phyloP scores from a whole-genome alignment of 2,329 filamentous ascomycete genomes.

The Paecilomyces sp. region DNA sequence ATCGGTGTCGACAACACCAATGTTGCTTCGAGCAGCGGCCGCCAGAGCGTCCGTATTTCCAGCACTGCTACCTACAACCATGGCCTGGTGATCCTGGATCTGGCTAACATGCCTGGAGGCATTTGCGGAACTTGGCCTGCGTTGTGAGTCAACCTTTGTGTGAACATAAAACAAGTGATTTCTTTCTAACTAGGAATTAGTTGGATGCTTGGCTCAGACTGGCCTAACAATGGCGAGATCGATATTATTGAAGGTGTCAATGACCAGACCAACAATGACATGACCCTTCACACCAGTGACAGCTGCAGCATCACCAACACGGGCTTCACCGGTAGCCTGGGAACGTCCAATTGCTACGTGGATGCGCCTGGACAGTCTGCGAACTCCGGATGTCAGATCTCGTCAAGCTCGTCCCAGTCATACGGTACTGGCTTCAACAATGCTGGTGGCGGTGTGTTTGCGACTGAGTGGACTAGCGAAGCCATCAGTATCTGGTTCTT shows the following conservation, averaged over 20 bases:
- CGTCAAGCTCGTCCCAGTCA: conserved; percentile 41
- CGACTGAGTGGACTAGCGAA: conserved; percentile 66
- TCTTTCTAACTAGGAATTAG: conserved; percentile 15
- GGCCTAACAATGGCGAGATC: conserved; percentile 67
- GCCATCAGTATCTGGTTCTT: conserved; percentile 81
- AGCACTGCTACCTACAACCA: conserved; percentile 58
- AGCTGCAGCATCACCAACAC: conserved; percentile 52
- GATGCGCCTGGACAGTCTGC: conserved; percentile 34
- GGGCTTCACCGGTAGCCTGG: conserved; percentile 40
- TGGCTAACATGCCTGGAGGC: conserved; percentile 65
- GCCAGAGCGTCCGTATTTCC: conserved; percentile 63
- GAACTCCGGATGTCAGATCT: conserved; percentile 55
- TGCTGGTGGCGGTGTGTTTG: conserved; percentile 63
- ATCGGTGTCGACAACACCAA: conserved; percentile 63
- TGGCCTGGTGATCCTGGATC: conserved; percentile 64
- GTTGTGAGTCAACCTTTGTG: conserved; percentile 38
- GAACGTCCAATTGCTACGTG: conserved; percentile 53
- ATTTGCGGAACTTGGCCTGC: conserved; percentile 69
- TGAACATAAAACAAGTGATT: background rate
- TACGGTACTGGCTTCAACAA: conserved; percentile 67
- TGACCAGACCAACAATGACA: conserved; percentile 48
- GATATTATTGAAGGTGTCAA: conserved; percentile 78
- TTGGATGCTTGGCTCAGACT: conserved; percentile 57
- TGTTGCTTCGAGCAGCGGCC: conserved; percentile 50
- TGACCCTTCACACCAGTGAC: conserved; percentile 61